phyloP scores from a whole-genome alignment of 2,329 filamentous ascomycete genomes.

The Botrytis porri region DNA sequence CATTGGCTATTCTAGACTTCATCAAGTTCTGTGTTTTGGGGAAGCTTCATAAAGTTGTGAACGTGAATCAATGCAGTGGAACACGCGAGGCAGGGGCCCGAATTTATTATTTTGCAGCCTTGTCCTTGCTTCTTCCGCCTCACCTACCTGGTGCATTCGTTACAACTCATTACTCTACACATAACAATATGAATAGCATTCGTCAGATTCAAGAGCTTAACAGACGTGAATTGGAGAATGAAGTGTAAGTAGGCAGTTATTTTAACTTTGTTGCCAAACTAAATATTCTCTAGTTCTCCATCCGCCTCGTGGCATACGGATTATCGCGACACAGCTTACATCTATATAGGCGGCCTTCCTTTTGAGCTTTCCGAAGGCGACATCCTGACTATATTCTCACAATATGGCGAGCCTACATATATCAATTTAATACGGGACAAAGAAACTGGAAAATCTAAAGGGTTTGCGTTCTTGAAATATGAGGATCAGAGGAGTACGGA shows the following conservation, averaged over 20 bases:
- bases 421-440: constrained; percentile 91
- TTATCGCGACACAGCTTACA: constrained; percentile 94
- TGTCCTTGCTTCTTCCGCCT: constrained; percentile 9
- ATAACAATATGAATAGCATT: constrained; percentile 77
- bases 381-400: constrained; percentile 92
- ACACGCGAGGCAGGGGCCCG: constrained; percentile 21
- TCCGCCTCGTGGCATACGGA: constrained; percentile 95
- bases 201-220: constrained; percentile 91
- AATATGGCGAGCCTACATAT: constrained; percentile 92
- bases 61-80: constrained; percentile 20
- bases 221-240: constrained; percentile 88
- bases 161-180: background rate
- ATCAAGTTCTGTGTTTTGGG: constrained; percentile 14
- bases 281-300: constrained; percentile 55
- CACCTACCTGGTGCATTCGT: background rate
- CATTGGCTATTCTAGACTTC: constrained; percentile 15
- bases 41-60: constrained; percentile 28
- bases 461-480: constrained; percentile 96
- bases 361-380: constrained; percentile 95
- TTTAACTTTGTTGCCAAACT: background rate
- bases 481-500: constrained; percentile 97
- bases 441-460: constrained; percentile 90
- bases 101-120: constrained; percentile 17
- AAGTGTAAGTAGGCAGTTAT: constrained; percentile 55
- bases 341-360: constrained; percentile 93